These are phyloP conservation scores for Neonectria faginata DNA, from an alignment of 2,329 filamentous ascomycete genomes.

Conservation along the genomic window DNA sequence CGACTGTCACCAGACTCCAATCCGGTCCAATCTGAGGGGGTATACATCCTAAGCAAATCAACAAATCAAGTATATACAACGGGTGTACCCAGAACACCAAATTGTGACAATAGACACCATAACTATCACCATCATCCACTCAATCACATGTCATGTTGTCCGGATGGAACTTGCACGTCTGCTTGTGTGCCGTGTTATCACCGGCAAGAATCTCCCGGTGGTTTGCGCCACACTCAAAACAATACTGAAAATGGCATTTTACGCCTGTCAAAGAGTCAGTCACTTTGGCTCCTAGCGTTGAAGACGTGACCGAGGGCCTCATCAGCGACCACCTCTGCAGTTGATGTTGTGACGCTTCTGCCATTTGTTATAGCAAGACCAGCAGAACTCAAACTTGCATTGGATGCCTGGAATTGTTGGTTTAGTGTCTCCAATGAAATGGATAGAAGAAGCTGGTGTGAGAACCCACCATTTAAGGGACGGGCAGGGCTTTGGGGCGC, in stretches of 20 bases:
- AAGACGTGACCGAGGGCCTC: neutral
- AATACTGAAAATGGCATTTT: conserved; percentile 48
- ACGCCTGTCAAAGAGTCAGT: conserved; percentile 41
- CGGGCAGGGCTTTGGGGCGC: conserved; percentile 12
- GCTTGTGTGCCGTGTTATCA: conserved; percentile 50
- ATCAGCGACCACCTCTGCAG: conserved; percentile 30
- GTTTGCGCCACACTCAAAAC: conserved; percentile 53
- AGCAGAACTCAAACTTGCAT: conserved; percentile 52
- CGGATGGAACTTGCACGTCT: conserved; percentile 48
- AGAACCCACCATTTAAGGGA: conserved; percentile 32
- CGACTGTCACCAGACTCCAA: neutral
- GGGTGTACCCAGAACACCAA: neutral
- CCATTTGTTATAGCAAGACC: conserved; percentile 45
- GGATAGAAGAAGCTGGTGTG: conserved; percentile 12
- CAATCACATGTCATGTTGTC: conserved; percentile 31
- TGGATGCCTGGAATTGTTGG: conserved; percentile 48
- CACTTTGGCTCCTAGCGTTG: neutral
- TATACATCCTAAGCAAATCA: conserved; percentile 13
- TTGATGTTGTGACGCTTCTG: conserved; percentile 34
- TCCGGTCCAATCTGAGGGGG: conserved; percentile 16
- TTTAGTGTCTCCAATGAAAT: conserved; percentile 28
- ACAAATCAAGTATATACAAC: neutral
- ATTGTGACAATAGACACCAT: neutral
- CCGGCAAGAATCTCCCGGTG: conserved; percentile 47
- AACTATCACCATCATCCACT: neutral